Evolutionary conservation across 768 basidiomycete genomes (phyloP), one percentile per base, ranked within the genome.

Genomic region (Rossbeevera mucosa): DNA sequence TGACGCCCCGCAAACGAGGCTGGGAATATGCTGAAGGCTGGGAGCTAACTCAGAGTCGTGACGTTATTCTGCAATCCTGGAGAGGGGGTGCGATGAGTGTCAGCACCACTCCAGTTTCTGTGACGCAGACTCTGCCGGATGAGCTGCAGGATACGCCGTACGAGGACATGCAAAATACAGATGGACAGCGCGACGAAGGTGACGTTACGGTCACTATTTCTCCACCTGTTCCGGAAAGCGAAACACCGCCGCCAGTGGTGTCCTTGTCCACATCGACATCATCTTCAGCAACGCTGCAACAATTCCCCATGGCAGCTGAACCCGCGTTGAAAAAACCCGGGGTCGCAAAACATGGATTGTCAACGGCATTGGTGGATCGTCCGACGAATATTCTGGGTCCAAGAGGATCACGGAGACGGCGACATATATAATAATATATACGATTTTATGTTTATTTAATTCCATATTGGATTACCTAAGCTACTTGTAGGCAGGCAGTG

Each of bases 21-120:
- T 87, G 86, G 82, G 73, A 85, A 54, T 85, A 85, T 54, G 74
- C 76, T 6, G 85, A 87, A 56, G 69, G 80, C 46, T 92, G 91
- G 88, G 77, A 81, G 38, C 69, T 88, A 52, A 89, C 88, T 6
- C 73, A 80, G 54, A 75, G 71, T 51, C 80, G 91, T 24, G 80
- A 85, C 4, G 71, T 74, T 6, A 67, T 93, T 25, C 59, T 94
- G 44, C 72, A 74, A 40, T 70, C 73, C 31, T 80, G 80, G 77
- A 73, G 73, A 64, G 71, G 71, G 46, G 68, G 64, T 7, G 64
- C 68, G 8, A 42, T 54, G 21, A 67, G 60, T 5, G 61, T 60
- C 24, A 71, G 67, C 42, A 70, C 72, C 43, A 73, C 71, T 1
- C 74, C 75, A 54, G 52, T 72, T 16, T 73, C 72, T 12, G 70